Evolutionary conservation across 257 asterid species (phyloP).

Genomic region (Jasminum sambac): DNA sequence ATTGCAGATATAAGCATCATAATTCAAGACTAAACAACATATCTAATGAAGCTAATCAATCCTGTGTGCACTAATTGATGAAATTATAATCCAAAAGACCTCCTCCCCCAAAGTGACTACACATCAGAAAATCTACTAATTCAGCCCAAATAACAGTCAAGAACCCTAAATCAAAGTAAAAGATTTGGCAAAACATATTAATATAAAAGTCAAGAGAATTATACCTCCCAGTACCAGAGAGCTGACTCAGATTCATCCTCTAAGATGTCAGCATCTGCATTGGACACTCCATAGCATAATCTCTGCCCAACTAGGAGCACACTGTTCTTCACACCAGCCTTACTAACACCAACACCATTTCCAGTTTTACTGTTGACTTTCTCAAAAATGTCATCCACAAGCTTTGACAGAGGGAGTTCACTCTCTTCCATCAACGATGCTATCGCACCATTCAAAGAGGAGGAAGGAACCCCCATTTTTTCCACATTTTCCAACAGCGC

Average conservation of each 20-base stretch:
- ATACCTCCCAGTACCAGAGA: slow-evolving; percentile 98
- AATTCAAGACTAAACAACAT: background rate
- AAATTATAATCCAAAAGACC: background rate
- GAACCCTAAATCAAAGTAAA: background rate
- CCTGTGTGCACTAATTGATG: background rate
- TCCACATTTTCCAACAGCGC: slow-evolving; percentile 32
- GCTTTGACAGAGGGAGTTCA: slow-evolving; percentile 62
- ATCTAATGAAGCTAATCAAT: background rate
- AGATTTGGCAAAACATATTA: background rate
- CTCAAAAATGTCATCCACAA: slow-evolving; percentile 62
- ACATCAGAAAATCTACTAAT: slow-evolving; percentile 2
- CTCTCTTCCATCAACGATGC: slow-evolving; percentile 85
- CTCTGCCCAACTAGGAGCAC: slow-evolving; percentile 79
- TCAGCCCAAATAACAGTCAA: background rate
- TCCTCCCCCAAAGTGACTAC: background rate
- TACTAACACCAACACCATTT: slow-evolving; percentile 37
- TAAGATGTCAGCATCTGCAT: slow-evolving; percentile 77
- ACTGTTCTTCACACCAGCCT: slow-evolving; percentile 64
- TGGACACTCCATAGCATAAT: slow-evolving; percentile 55
- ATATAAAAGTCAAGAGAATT: background rate
- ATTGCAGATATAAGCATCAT: background rate
- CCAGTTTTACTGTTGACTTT: slow-evolving; percentile 44
- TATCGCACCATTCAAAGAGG: slow-evolving; percentile 43
- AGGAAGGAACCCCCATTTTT: slow-evolving; percentile 23
- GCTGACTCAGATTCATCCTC: slow-evolving; percentile 77